Conservation (phyloP, 2,329 filamentous ascomycete species). For the Gremmenia infestans region DNA sequence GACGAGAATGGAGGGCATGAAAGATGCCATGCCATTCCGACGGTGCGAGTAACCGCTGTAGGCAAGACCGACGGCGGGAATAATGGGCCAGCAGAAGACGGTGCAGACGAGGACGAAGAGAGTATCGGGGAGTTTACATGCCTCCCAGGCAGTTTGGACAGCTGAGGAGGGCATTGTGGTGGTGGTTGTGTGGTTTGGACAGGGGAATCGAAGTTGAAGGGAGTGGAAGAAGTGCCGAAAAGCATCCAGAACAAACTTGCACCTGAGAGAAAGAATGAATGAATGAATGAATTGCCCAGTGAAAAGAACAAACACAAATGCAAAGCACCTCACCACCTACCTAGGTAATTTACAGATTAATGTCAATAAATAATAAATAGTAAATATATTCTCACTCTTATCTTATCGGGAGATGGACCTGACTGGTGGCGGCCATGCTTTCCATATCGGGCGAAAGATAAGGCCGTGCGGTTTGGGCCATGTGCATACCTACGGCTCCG, state of each 20-base stretch:
- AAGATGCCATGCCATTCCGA: slow-evolving; percentile 55
- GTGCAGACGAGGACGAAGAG: slow-evolving; percentile 52
- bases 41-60: slow-evolving; percentile 58
- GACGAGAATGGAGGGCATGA: slow-evolving; percentile 59
- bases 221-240: neutral
- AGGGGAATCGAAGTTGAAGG: neutral
- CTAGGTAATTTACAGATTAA: too few relatives aligned
- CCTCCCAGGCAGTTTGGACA: slow-evolving; percentile 41
- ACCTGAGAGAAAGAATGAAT: too few relatives aligned
- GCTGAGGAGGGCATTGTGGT: slow-evolving; percentile 25
- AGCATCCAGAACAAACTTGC: neutral
- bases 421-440: neutral
- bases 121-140: slow-evolving; percentile 46
- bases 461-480: neutral
- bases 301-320: too few relatives aligned
- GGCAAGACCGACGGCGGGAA: slow-evolving; percentile 60
- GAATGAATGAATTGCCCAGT: too few relatives aligned
- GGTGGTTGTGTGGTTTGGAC: neutral
- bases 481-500: too few relatives aligned
- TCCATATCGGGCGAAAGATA: slow-evolving; percentile 10
- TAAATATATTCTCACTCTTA: too few relatives aligned
- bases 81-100: slow-evolving; percentile 60
- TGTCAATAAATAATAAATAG: too few relatives aligned
- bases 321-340: too few relatives aligned
- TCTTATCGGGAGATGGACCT: neutral